Conservation (phyloP, 495 filamentous ascomycete genomes). For the Penicillium pulvis region DNA sequence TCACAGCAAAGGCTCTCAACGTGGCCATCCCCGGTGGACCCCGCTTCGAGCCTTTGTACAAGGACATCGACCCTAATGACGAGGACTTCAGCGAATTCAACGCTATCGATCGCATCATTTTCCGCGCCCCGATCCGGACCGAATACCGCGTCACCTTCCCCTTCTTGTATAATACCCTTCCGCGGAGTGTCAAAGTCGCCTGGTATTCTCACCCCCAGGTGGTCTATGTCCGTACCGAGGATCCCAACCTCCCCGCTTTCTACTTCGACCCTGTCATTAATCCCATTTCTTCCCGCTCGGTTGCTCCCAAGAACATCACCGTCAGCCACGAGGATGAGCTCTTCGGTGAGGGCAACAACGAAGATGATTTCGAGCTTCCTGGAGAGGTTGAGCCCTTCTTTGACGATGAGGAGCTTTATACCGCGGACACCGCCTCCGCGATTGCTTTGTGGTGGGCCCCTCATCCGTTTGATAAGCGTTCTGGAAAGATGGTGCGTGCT, state of each 20-base stretch:
- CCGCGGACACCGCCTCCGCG: constrained; percentile 85
- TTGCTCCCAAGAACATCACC: constrained; percentile 92
- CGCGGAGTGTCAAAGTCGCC: constrained; percentile 87
- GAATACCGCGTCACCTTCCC: constrained; percentile 96
- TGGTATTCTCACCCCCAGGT: constrained; percentile 95
- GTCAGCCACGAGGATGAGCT: constrained; percentile 94
- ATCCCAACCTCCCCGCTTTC: constrained; percentile 89
- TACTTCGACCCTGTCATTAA: constrained; percentile 98
- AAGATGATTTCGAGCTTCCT: constrained; percentile 90
- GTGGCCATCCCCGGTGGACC: constrained; percentile 96
- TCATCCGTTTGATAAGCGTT: constrained; percentile 92
- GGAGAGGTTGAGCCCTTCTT: constrained; percentile 83
- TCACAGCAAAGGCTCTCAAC: constrained; percentile 96
- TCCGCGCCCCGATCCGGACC: constrained; percentile 91
- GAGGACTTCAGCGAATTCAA: constrained; percentile 99
- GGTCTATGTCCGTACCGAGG: constrained; percentile 86
- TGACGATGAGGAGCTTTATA: constrained; percentile 86
- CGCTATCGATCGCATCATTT: constrained; percentile 98
- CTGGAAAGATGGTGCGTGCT: constrained; percentile 96
- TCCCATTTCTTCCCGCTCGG: constrained; percentile 92
- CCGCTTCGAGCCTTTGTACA: constrained; percentile 96
- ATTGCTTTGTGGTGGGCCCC: constrained; percentile 99
- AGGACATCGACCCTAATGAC: constrained; percentile 98
- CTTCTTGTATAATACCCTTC: constrained; percentile 94
- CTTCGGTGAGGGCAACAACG: constrained; percentile 81